A percentile compares a stretch with the other conserved stretches of the same genome.
Conservation (phyloP, 2,329 filamentous ascomycete species). For the Chalara sp. region DNA sequence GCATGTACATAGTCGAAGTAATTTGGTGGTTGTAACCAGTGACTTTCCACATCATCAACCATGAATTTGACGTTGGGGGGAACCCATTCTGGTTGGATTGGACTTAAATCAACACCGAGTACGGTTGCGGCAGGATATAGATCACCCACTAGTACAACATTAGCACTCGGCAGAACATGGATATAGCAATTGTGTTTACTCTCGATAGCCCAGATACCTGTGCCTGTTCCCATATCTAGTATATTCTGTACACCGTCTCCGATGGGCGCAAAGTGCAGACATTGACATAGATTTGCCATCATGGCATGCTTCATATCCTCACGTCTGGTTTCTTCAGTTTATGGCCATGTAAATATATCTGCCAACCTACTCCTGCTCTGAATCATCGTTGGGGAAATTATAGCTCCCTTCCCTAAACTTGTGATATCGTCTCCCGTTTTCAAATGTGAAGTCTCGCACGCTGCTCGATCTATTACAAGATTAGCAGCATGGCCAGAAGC, state of each 20-base stretch:
- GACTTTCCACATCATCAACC: slow-evolving; percentile 50
- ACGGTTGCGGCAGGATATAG: slow-evolving; percentile 22
- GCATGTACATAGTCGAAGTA: slow-evolving; percentile 14
- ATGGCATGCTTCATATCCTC: slow-evolving; percentile 48
- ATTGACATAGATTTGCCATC: slow-evolving; percentile 20
- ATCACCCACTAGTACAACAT: slow-evolving; percentile 1
- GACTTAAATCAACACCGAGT: slow-evolving; percentile 36
- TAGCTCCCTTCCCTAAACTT: slow-evolving; percentile 44
- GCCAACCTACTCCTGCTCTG: slow-evolving; percentile 40
- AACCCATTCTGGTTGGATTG: slow-evolving; percentile 33
- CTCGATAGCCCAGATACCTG: slow-evolving; percentile 33
- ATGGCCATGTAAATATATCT: no score
- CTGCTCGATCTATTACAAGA: slow-evolving; percentile 27
- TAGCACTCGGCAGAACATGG: not conserved
- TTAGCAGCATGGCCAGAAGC: no score
- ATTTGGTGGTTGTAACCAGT: slow-evolving; percentile 40
- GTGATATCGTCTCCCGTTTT: slow-evolving; percentile 51
- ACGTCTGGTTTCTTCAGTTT: slow-evolving; percentile 13
- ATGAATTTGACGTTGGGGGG: slow-evolving; percentile 50
- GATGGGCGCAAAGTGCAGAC: slow-evolving; percentile 15
- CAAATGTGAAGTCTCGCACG: slow-evolving; percentile 39
- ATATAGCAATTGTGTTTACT: slow-evolving; percentile 55
- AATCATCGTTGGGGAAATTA: slow-evolving; percentile 51
- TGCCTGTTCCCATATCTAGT: slow-evolving; percentile 35
- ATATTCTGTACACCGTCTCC: slow-evolving; percentile 24